Evolutionary conservation across 768 basidiomycete species (phyloP), one percentile per base, ranked within the genome.

Genomic region (Arthromyces matolae): DNA sequence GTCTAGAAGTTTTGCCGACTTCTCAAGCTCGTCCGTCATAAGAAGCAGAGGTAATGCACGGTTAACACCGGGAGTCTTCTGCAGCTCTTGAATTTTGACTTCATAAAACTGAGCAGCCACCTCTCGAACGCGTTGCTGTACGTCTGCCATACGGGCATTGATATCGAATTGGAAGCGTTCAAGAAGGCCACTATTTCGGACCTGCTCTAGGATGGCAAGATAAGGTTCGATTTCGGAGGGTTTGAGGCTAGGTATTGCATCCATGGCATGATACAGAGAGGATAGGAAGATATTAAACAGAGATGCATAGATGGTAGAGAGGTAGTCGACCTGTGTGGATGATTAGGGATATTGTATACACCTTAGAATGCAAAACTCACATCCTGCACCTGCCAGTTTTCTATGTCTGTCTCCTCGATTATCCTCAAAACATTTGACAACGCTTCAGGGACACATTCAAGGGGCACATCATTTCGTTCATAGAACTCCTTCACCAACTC

Each of bases 381-480:
- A 60, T 99, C 95, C 54, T 79, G 78, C 16, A 69, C 70, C 2
- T 88, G 76, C 95, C 96, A 97, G 35, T 80, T 73, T 16, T 85
- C 80, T 2, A 89, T 60, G 7, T 85, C 80, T 25, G 76, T 77
- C 51, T 94, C 91, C 28, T 78, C 72, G 58, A 83, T 72, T 8
- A 84, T 80, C 61, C 86, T 88, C 16, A 75, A 67, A 16, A 95
- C 77, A 47, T 80, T 81, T 36, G 81, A 77, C 38, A 96, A 66
- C 9, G 90, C 95, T 65, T 97, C 96, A 0, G 88, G 88, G 43
- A 98, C 81, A 64, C 96, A 98, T 60, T 95, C 95, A 60, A 95
- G 71, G 2, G 96, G 96, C 5, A 98, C 90, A 53, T 93, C 85
- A 52, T 88, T 85, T 27, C 87, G 80, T 67, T 93, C 89, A 60